Evolutionary conservation across 352 stramenopile genomes (phyloP), one percentile per base, ranked within the genome.

Genomic region (Phytophthora pluvialis): DNA sequence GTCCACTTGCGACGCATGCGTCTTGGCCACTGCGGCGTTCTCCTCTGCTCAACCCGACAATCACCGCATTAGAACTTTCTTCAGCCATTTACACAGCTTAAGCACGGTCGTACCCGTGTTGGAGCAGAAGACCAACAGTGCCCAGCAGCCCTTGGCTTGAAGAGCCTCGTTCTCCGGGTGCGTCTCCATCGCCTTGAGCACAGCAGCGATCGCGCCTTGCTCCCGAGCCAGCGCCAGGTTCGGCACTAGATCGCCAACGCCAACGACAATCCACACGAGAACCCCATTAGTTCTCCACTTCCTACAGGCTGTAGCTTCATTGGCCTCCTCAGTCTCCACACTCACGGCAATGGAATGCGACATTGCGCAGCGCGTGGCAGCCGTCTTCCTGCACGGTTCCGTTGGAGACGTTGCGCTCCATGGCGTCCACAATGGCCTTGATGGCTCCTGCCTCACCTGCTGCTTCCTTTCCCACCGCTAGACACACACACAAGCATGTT

Each of bases 301-400:
- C n/a, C 46, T 21, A 3, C 31, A 26, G 21, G 15, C n/a, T 13
- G n/a, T 18, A 38, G 15, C 13, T 43, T 29, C 8, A 52, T 31
- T 7, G 25, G 12, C 1, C 39, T 52, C 26, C 40, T 61, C 21
- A 21, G 9, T 16, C 5, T 35, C 15, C 25, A 48, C 3, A 54
- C 70, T 56, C 48, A 84, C 76, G 42, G 60, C 83, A 94, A 50
- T 86, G 76, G 52, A 92, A 94, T 33, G 76, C 74, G 35, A 91
- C 74, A 62, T 91, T 94, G 60, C 86, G 86, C 55, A 94, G 70
- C 11, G 78, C 81, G 54, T 89, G 86, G 61, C 86, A 94, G n/a
- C 80, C 86, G 50, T 85, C 75, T 51, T 89, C 74, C 48, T 90
- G 80, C 43, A 91, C 69, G 0, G 70, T 82, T 39, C 75, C 83